Evolutionary conservation across 2,329 filamentous ascomycete species (phyloP).

Genomic region (Apiospora aurea): DNA sequence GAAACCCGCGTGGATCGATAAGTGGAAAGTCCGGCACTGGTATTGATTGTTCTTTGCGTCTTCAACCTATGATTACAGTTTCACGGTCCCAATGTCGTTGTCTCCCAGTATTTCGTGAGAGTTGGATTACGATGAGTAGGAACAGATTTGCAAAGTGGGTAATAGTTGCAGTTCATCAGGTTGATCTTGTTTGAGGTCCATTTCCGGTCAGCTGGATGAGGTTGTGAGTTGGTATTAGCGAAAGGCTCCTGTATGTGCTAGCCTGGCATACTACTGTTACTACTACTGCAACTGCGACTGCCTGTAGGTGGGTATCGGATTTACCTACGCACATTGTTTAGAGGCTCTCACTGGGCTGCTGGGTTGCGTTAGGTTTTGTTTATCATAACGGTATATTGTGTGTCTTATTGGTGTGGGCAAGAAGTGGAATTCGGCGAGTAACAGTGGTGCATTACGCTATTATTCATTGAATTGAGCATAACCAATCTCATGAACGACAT

Average conservation of each 20-base stretch:
- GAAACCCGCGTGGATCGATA: background rate
- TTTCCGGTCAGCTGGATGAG: background rate
- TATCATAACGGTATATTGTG: background rate
- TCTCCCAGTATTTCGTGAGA: background rate
- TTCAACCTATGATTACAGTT: conserved; percentile 2
- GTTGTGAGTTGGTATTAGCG: conserved; percentile 14
- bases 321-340: background rate
- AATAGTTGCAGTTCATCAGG: background rate
- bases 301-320: background rate
- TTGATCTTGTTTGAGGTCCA: conserved; percentile 14
- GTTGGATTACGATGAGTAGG: background rate
- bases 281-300: no score
- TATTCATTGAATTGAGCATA: background rate
- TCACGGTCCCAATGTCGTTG: background rate
- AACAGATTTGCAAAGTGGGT: conserved; percentile 4
- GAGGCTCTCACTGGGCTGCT: background rate
- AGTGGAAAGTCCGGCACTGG: background rate
- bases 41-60: background rate
- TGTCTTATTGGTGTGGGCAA: conserved; percentile 12
- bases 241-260: conserved; percentile 15
- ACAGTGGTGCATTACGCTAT: background rate
- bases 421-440: background rate
- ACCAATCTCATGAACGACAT: conserved; percentile 7
- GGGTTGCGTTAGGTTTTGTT: background rate
- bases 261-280: background rate